A percentile compares a stretch with the other conserved stretches of the same genome.
Evolutionary conservation across 139 green algal genomes (phyloP).

Genomic region (Asterochloris erici): DNA sequence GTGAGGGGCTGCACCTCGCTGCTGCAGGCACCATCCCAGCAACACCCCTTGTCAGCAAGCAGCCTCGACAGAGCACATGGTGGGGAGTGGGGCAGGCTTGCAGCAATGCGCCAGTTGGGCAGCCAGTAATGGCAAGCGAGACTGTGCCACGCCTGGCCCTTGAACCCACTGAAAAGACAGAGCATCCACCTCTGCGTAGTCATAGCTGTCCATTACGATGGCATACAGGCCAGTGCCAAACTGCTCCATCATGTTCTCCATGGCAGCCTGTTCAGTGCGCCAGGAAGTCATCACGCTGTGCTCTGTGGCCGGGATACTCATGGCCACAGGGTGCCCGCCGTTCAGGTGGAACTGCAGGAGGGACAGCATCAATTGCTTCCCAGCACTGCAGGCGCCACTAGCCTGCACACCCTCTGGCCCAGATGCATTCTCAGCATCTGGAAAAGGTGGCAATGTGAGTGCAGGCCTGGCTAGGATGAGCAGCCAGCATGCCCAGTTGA

Average conservation of each 20-base stretch:
- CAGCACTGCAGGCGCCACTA: not conserved
- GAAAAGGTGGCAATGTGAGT: not conserved
- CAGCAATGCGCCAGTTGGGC: too few relatives aligned
- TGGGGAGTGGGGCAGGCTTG: too few relatives aligned
- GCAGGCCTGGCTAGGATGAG: not conserved
- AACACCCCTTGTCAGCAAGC: too few relatives aligned
- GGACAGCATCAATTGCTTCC: too few relatives aligned
- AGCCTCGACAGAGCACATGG: too few relatives aligned
- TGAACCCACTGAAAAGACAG: not conserved
- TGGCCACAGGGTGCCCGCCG: conserved; percentile 64
- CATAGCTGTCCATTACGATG: conserved; percentile 88
- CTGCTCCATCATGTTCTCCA: conserved; percentile 86
- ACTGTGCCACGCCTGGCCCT: not conserved
- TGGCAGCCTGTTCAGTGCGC: conserved; percentile 69
- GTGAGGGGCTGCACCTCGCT: too few relatives aligned
- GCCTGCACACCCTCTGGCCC: not conserved
- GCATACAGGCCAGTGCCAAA: conserved; percentile 79
- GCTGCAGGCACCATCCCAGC: too few relatives aligned
- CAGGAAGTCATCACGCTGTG: conserved; percentile 92
- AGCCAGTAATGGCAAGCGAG: too few relatives aligned
- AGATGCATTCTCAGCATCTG: too few relatives aligned
- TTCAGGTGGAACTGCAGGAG: conserved; percentile 80
- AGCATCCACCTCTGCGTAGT: conserved; percentile 59
- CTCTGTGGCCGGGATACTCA: conserved; percentile 84
- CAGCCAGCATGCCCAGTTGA: not conserved